phyloP scores from a whole-genome alignment of 164 flowering plant genomes.

The Stephania japonica region DNA sequence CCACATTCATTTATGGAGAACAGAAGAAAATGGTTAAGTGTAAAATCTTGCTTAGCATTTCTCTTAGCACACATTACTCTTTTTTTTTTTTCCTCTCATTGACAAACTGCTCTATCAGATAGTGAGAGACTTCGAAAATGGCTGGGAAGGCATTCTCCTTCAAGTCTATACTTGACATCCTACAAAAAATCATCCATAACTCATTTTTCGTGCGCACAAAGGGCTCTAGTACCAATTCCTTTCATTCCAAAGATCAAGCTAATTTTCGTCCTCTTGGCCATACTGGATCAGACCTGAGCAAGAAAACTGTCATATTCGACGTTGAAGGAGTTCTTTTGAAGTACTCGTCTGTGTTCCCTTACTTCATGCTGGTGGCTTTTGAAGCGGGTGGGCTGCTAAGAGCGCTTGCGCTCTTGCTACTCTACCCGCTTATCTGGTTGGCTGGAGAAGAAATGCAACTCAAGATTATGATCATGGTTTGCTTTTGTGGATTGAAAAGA shows the following conservation, averaged over 20 bases:
- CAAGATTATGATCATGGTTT: constrained; percentile 46
- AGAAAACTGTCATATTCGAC: constrained; percentile 38
- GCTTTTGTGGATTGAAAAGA: constrained; percentile 43
- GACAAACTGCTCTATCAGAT: not conserved
- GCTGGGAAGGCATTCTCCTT: not conserved
- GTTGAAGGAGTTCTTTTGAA: constrained; percentile 50
- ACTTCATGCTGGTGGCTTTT: constrained; percentile 52
- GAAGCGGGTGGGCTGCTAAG: constrained; percentile 55
- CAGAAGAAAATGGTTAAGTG: not conserved
- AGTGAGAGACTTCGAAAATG: not conserved
- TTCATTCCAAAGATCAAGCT: not conserved
- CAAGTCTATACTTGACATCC: not conserved
- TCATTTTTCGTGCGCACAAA: not conserved
- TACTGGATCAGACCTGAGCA: constrained; percentile 15
- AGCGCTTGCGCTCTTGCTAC: constrained; percentile 35
- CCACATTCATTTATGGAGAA: too few relatives aligned
- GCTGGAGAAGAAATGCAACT: constrained; percentile 23
- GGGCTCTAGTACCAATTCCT: not conserved
- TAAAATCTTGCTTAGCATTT: not conserved
- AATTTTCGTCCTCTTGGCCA: not conserved
- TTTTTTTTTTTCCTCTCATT: too few relatives aligned
- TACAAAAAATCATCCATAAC: not conserved
- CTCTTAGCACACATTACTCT: not conserved
- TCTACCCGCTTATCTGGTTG: constrained; percentile 42
- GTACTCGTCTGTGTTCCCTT: constrained; percentile 54